Evolutionary conservation across 2,329 filamentous ascomycete genomes (phyloP).

Genomic region (Pseudocercospora crystallina): DNA sequence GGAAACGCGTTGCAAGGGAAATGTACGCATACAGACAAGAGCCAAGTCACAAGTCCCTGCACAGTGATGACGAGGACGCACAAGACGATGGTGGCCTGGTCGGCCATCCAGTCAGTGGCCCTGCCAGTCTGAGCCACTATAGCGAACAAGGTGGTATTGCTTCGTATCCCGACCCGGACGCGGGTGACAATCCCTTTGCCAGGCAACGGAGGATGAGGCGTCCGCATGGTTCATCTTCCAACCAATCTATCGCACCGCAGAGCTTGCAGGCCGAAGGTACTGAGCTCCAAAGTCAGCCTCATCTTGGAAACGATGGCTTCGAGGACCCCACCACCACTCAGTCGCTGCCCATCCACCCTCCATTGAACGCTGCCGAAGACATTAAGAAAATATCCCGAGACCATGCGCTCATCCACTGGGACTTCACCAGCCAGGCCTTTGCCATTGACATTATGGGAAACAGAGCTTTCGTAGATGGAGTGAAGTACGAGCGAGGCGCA

Average conservation of each 20-base stretch:
- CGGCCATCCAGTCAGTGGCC: constrained; percentile 30
- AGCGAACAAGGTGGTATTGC: constrained; percentile 35
- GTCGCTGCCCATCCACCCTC: constrained; percentile 29
- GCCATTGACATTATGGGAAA: constrained; percentile 67
- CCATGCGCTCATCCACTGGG: constrained; percentile 72
- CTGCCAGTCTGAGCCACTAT: constrained; percentile 31
- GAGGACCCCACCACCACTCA: constrained; percentile 26
- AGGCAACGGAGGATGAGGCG: constrained; percentile 7
- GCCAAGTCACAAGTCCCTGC: constrained; percentile 30
- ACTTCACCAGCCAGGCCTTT: constrained; percentile 62
- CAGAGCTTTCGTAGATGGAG: constrained; percentile 67
- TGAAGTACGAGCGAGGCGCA: constrained; percentile 45
- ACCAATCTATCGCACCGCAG: constrained; percentile 44
- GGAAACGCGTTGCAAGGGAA: constrained; percentile 9
- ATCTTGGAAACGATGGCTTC: constrained; percentile 39
- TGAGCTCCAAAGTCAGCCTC: constrained; percentile 16
- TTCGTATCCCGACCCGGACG: constrained; percentile 49
- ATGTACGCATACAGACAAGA: constrained; percentile 30
- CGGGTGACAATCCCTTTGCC: constrained; percentile 45
- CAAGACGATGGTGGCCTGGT: constrained; percentile 15
- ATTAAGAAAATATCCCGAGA: constrained; percentile 73
- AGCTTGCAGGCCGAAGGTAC: constrained; percentile 22
- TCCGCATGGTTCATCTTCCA: constrained; percentile 47
- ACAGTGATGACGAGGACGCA: constrained; percentile 24
- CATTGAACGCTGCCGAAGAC: constrained; percentile 46